Conservation (phyloP, 2,329 filamentous ascomycete genomes). For the Fusarium hostae region DNA sequence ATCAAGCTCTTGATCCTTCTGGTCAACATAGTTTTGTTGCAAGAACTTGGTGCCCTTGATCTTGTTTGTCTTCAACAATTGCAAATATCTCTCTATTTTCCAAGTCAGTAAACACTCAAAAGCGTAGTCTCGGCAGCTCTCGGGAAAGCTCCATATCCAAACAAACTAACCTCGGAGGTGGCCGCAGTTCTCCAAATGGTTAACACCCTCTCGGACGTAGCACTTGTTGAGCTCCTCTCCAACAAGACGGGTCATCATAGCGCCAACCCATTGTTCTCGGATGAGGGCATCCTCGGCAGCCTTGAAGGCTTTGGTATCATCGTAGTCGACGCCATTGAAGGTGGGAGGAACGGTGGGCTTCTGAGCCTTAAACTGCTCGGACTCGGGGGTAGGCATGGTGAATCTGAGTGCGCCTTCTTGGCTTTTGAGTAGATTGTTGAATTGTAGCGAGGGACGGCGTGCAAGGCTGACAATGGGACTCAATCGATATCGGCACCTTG, state of each 20-base stretch:
- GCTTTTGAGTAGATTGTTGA: constrained; percentile 14
- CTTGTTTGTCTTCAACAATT: constrained; percentile 79
- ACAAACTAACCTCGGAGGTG: constrained; percentile 76
- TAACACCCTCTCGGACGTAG: constrained; percentile 85
- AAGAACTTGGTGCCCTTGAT: constrained; percentile 83
- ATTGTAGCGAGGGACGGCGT: constrained; percentile 25
- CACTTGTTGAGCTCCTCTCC: constrained; percentile 87
- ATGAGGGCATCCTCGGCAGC: constrained; percentile 84
- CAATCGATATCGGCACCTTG: constrained; percentile 42
- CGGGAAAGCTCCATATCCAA: neutral
- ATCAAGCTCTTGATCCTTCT: constrained; percentile 58
- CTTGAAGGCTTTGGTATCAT: constrained; percentile 83
- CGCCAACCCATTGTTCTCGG: constrained; percentile 87
- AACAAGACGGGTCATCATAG: constrained; percentile 88
- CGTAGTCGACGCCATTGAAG: constrained; percentile 88
- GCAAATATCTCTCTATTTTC: constrained; percentile 77
- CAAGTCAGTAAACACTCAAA: constrained; percentile 24
- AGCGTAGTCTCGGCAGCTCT: neutral
- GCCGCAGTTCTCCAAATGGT: constrained; percentile 89
- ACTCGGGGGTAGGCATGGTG: constrained; percentile 85
- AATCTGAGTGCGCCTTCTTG: constrained; percentile 24
- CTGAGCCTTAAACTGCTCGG: constrained; percentile 81
- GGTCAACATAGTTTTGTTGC: constrained; percentile 78
- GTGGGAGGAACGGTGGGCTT: constrained; percentile 85
- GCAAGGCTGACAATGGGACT: constrained; percentile 31